phyloP scores from a whole-genome alignment of 2,329 filamentous ascomycete genomes.

The Penicillium olsonii region DNA sequence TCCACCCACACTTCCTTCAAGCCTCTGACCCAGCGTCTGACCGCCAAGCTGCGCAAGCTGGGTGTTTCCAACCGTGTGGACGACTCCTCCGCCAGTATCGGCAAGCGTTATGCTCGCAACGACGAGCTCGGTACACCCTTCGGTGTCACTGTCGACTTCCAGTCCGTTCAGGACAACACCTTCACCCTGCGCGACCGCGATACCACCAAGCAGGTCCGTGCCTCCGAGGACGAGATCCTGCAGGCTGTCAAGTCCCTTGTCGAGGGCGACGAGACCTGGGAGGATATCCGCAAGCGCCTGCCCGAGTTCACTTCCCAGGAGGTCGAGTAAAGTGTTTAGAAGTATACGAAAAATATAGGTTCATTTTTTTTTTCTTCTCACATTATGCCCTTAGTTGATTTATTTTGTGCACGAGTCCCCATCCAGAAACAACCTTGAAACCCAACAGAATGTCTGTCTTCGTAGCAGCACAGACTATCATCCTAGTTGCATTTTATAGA shows the following conservation, averaged over 20 bases:
- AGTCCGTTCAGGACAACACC: conserved; percentile 83
- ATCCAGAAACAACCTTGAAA: too few relatives aligned
- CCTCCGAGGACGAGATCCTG: conserved; percentile 76
- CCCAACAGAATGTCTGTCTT: too few relatives aligned
- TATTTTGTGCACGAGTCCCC: background rate
- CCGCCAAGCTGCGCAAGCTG: conserved; percentile 71
- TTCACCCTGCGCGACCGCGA: conserved; percentile 90
- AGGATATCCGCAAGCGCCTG: conserved; percentile 73
- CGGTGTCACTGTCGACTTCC: conserved; percentile 93
- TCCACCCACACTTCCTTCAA: conserved; percentile 79
- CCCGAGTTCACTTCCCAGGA: conserved; percentile 82
- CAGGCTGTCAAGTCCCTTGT: conserved; percentile 68
- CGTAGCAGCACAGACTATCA: too few relatives aligned
- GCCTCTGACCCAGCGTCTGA: conserved; percentile 72
- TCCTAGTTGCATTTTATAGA: too few relatives aligned
- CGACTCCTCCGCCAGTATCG: conserved; percentile 86
- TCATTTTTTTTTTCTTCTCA: conserved; percentile 13
- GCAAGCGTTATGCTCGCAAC: conserved; percentile 91
- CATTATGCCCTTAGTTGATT: background rate
- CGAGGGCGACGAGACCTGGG: conserved; percentile 65
- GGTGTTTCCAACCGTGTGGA: conserved; percentile 85
- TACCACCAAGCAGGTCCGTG: conserved; percentile 85
- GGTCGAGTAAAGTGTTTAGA: conserved; percentile 43
- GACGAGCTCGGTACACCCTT: conserved; percentile 94
- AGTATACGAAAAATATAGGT: conserved; percentile 18